Evolutionary conservation across 768 basidiomycete species (phyloP).

Genomic region (Clitopilus hobsonii): DNA sequence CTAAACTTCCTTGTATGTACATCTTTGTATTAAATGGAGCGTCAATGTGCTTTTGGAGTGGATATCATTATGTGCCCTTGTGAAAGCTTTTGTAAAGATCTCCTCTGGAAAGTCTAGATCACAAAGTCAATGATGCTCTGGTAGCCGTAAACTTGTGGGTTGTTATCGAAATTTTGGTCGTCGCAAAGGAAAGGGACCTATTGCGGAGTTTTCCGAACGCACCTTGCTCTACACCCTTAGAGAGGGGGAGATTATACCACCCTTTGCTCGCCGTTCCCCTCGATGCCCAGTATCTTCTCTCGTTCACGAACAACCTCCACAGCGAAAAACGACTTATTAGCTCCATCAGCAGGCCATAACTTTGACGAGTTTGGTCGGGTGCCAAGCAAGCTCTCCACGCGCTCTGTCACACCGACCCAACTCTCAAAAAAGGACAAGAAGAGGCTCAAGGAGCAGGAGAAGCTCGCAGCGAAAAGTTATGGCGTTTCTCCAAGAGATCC

Average conservation of each 20-base stretch:
- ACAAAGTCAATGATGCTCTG: background rate
- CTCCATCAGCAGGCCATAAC: constrained; percentile 19
- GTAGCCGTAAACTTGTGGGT: background rate
- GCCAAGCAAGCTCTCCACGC: constrained; percentile 37
- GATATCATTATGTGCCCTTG: background rate
- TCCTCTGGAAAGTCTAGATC: background rate
- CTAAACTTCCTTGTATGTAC: background rate
- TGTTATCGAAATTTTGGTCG: background rate
- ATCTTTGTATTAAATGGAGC: background rate
- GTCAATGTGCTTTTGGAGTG: constrained; percentile 1
- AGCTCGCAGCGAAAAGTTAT: constrained; percentile 27
- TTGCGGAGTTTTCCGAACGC: constrained; percentile 21
- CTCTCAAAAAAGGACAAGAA: constrained; percentile 50
- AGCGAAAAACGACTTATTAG: constrained; percentile 35
- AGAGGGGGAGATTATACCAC: constrained; percentile 15
- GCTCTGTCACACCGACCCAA: constrained; percentile 16
- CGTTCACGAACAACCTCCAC: constrained; percentile 62
- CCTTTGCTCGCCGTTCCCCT: constrained; percentile 29
- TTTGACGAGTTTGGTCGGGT: constrained; percentile 69
- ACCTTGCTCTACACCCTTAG: constrained; percentile 17
- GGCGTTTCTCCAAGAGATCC: constrained; percentile 27
- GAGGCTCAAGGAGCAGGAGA: constrained; percentile 36
- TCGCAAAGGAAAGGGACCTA: background rate
- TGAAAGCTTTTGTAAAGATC: background rate
- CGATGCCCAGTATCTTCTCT: constrained; percentile 76